Conservation (phyloP, 176 grass and related monocot species). For the Oryza glumipatula region DNA sequence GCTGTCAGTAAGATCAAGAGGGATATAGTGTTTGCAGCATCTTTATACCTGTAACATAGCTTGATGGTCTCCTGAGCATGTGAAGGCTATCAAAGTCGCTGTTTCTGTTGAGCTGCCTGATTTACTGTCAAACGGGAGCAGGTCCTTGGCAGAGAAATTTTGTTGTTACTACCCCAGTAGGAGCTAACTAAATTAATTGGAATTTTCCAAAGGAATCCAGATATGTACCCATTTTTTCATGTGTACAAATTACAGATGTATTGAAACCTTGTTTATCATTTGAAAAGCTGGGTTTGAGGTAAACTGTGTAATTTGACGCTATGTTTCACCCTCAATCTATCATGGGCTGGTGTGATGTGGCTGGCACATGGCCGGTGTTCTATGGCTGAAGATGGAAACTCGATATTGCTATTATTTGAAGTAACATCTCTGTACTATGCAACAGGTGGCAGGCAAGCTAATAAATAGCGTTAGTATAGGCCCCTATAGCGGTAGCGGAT, state of each 20-base stretch:
- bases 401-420: too few species aligned
- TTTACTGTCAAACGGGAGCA: neutral
- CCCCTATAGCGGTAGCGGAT: accelerated
- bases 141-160: conserved; percentile 19
- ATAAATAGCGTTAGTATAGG: accelerated
- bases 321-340: neutral
- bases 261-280: neutral
- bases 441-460: too few species aligned
- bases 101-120: neutral
- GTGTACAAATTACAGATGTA: neutral
- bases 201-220: neutral
- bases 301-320: neutral
- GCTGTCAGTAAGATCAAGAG: conserved; percentile 72
- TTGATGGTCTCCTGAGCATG: neutral
- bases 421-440: too few species aligned
- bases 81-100: neutral
- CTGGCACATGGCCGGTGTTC: too few species aligned
- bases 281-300: neutral
- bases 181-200: neutral
- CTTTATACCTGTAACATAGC: conserved; percentile 58
- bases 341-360: neutral
- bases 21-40: conserved; percentile 73
- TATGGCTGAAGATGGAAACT: too few species aligned
- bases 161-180: neutral
- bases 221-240: neutral